Conservation (phyloP, 2,329 filamentous ascomycete genomes). For the Chrysosporium keratinophilum region DNA sequence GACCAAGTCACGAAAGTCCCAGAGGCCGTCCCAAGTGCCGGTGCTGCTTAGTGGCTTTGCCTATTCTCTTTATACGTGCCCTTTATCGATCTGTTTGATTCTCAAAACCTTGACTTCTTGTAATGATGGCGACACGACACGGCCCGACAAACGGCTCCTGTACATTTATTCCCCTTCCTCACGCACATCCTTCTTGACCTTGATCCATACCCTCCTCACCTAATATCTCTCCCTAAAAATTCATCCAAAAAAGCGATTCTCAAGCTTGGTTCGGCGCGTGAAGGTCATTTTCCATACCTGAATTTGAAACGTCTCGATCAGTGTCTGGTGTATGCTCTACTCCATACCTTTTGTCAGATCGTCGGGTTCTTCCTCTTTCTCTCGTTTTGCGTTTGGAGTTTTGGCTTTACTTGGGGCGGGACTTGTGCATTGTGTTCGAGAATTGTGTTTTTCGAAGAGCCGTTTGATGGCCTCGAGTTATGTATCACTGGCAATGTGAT, state of each 20-base stretch:
- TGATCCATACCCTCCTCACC: not conserved
- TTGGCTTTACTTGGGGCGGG: conserved; percentile 2
- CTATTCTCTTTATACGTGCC: not conserved
- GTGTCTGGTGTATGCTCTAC: not conserved
- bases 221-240: not conserved
- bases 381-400: conserved; percentile 4
- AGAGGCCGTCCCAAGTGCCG: conserved; percentile 69
- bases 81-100: not conserved
- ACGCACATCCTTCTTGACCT: not conserved
- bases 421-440: not conserved
- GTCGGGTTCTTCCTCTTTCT: not conserved
- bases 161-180: not conserved
- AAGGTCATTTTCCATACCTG: not conserved
- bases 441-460: not conserved
- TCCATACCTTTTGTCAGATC: not conserved
- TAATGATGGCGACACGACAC: conserved; percentile 8
- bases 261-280: not conserved
- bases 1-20: conserved; percentile 74
- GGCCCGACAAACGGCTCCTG: not conserved
- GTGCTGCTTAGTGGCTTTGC: conserved; percentile 53
- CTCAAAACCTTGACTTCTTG: not conserved
- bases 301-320: not conserved
- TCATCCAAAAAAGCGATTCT: not conserved
- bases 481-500: not conserved
- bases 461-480: not conserved